Conservation (phyloP, 148 eudicot genomes). For the Polygonum maritimum region DNA sequence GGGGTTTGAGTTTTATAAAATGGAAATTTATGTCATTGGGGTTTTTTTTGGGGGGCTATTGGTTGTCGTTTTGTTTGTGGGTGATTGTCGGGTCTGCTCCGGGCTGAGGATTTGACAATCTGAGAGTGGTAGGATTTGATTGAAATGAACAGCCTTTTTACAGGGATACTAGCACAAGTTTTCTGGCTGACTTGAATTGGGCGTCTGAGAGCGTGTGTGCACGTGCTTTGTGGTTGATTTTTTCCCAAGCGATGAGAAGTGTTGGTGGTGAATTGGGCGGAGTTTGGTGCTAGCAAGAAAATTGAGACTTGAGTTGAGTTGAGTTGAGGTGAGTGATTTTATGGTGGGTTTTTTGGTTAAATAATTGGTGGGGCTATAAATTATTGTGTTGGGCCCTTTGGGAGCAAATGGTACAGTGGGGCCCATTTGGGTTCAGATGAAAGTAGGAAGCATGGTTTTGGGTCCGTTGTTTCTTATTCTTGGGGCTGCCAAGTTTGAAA, state of each 20-base stretch:
- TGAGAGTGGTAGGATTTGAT: neutral
- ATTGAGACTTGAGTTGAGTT: neutral
- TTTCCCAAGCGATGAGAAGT: neutral
- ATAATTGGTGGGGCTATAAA: neutral
- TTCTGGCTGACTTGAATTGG: neutral
- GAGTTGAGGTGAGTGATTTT: neutral
- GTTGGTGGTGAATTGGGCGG: neutral
- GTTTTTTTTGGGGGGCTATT: neutral
- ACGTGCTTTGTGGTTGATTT: neutral
- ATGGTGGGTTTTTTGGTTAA: neutral
- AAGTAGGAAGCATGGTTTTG: constrained; percentile 2
- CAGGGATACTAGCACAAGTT: constrained; percentile 8
- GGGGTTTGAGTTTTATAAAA: constrained; percentile 1
- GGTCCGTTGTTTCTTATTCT: neutral
- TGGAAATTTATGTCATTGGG: neutral
- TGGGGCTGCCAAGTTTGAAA: constrained; percentile 4
- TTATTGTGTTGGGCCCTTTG: constrained; percentile 5
- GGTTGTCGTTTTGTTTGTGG: constrained; percentile 2
- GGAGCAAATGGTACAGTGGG: neutral
- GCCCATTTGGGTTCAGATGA: neutral
- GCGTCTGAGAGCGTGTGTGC: neutral
- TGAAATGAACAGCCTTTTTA: constrained; percentile 3
- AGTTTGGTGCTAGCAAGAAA: neutral
- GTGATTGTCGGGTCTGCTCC: neutral
- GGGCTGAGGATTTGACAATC: neutral